These are phyloP conservation scores for Pholiota conissans DNA, from an alignment of 768 basidiomycete species.

Conservation along the genomic window DNA sequence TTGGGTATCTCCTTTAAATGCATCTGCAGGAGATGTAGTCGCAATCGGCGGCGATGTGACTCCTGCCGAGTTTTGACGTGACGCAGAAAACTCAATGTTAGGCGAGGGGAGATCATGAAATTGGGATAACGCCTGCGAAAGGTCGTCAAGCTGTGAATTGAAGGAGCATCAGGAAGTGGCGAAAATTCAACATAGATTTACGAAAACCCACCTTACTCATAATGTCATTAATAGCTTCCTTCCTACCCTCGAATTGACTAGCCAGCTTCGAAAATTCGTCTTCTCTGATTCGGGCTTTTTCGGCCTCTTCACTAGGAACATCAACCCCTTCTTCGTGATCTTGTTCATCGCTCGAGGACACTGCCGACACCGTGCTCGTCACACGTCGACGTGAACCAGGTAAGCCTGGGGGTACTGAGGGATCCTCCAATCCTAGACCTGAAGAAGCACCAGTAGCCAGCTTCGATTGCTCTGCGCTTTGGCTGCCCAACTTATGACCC, in stretches of 20 bases:
- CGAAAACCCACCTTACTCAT: conserved; percentile 62
- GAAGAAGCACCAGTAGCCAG: conserved; percentile 5
- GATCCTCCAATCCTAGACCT: conserved; percentile 10
- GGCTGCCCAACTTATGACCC: conserved; percentile 24
- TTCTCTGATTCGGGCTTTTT: conserved; percentile 55
- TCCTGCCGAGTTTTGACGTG: conserved; percentile 25
- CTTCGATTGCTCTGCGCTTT: conserved; percentile 2
- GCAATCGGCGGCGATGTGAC: conserved; percentile 7
- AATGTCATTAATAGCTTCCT: conserved; percentile 65
- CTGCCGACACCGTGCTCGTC: conserved; percentile 23
- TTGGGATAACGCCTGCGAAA: conserved; percentile 49
- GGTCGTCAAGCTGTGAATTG: conserved; percentile 50
- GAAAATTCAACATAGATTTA: not conserved
- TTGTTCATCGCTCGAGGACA: conserved; percentile 28
- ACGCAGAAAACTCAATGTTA: conserved; percentile 38
- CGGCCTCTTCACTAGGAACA: conserved; percentile 54
- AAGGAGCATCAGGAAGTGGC: not conserved
- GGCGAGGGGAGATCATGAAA: conserved; percentile 52
- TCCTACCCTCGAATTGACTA: conserved; percentile 68
- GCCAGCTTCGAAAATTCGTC: conserved; percentile 69
- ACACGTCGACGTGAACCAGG: conserved; percentile 15
- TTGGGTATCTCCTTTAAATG: conserved; percentile 8
- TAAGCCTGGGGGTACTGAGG: conserved; percentile 16
- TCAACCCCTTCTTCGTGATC: conserved; percentile 50
- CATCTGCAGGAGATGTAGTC: conserved; percentile 4